These are phyloP conservation scores for Thinopyrum elongatum DNA, from an alignment of 176 grass and related monocot genomes.

Conservation along the genomic window DNA sequence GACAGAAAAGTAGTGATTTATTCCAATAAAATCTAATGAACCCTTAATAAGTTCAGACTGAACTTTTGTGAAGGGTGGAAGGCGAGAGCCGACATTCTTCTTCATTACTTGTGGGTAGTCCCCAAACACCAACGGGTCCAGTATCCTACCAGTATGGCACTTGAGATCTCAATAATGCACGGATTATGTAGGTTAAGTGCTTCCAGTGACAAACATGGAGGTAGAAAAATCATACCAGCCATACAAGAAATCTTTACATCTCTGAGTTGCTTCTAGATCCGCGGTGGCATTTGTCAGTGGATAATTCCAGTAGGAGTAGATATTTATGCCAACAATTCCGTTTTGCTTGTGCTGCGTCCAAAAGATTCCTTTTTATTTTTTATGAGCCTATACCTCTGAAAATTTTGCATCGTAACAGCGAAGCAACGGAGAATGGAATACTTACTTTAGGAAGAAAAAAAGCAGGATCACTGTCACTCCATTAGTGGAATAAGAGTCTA, in stretches of 20 bases:
- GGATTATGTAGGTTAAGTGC: neutral
- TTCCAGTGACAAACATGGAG: neutral
- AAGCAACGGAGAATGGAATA: neutral
- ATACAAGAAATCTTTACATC: conserved; percentile 27
- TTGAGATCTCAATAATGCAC: neutral
- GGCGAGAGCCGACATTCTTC: conserved; percentile 27
- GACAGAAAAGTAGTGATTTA: conserved; percentile 53
- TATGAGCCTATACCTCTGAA: conserved; percentile 37
- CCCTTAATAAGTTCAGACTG: conserved; percentile 40
- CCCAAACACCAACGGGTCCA: conserved; percentile 44
- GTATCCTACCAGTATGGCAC: conserved; percentile 24
- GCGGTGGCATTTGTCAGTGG: conserved; percentile 43
- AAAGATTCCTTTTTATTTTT: neutral
- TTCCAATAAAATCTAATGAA: conserved; percentile 48
- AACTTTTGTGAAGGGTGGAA: conserved; percentile 36
- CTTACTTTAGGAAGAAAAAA: no score
- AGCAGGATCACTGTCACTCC: no score
- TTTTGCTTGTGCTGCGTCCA: conserved; percentile 35
- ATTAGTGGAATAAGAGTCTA: neutral
- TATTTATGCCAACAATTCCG: conserved; percentile 50
- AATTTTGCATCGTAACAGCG: neutral
- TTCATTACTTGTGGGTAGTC: conserved; percentile 54
- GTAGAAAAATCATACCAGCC: conserved; percentile 52
- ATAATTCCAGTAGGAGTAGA: conserved; percentile 47
- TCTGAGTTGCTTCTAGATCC: conserved; percentile 47